These are phyloP conservation scores for Echeveria elegans DNA, from an alignment of 164 flowering plant genomes.

Conservation along the genomic window DNA sequence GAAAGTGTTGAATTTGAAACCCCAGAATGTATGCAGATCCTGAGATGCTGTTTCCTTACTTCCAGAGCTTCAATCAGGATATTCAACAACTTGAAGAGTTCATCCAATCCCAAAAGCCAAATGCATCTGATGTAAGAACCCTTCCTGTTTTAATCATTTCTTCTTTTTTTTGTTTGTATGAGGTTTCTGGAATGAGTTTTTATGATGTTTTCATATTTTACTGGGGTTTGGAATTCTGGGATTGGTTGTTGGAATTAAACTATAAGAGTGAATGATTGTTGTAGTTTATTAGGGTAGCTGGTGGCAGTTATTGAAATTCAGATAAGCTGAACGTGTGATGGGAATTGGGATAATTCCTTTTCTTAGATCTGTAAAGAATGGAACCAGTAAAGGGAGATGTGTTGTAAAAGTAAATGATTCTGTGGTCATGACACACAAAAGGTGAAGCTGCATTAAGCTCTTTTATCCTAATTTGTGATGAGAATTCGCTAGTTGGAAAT, in stretches of 20 bases:
- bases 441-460: background rate
- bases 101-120: conserved; percentile 35
- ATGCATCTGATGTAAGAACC: conserved; percentile 19
- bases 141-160: background rate
- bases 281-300: background rate
- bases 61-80: conserved; percentile 45
- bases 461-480: conserved; percentile 3
- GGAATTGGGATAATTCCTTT: background rate
- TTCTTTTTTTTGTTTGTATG: background rate
- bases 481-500: background rate
- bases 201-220: background rate
- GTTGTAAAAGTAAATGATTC: conserved; percentile 2
- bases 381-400: background rate
- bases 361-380: conserved; percentile 2
- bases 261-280: background rate
- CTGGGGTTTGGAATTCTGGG: background rate
- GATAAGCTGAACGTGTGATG: background rate
- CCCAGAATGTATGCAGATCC: conserved; percentile 42
- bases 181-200: background rate
- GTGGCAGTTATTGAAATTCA: background rate
- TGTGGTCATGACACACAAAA: background rate
- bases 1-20: background rate
- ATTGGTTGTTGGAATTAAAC: background rate
- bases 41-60: conserved; percentile 48
- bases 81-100: conserved; percentile 50